Evolutionary conservation across 768 basidiomycete species (phyloP).

Genomic region (Suillus hirtellus): DNA sequence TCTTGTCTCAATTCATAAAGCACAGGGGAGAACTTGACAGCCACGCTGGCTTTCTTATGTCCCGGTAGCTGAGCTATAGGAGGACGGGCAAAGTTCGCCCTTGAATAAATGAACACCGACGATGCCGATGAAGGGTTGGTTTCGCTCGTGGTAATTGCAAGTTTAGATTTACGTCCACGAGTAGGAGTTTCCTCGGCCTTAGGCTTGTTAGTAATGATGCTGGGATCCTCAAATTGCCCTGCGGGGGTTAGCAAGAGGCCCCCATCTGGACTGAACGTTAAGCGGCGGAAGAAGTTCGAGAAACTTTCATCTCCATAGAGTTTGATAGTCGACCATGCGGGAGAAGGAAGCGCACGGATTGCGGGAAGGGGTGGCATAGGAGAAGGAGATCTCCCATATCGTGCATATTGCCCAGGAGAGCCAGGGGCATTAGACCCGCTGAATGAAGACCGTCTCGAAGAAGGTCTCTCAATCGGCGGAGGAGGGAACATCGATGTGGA

Average conservation of each 20-base stretch:
- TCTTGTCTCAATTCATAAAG: slow-evolving; percentile 85
- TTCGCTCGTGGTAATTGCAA: slow-evolving; percentile 34
- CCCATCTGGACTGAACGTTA: slow-evolving; percentile 95
- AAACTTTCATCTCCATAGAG: slow-evolving; percentile 95
- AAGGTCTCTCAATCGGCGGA: slow-evolving; percentile 58
- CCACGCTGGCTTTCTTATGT: slow-evolving; percentile 93
- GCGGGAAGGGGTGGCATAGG: slow-evolving; percentile 94
- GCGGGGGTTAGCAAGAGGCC: slow-evolving; percentile 92
- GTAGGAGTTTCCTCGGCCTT: slow-evolving; percentile 44
- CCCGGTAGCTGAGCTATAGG: slow-evolving; percentile 96
- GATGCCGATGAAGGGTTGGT: slow-evolving; percentile 43
- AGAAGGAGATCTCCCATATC: slow-evolving; percentile 82
- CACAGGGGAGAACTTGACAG: slow-evolving; percentile 90
- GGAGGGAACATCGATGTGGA: slow-evolving; percentile 47
- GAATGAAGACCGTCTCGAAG: slow-evolving; percentile 64
- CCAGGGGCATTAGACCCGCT: slow-evolving; percentile 80
- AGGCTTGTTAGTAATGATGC: slow-evolving; percentile 40
- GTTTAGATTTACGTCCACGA: slow-evolving; percentile 62
- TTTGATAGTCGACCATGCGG: slow-evolving; percentile 68
- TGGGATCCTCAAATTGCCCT: slow-evolving; percentile 94
- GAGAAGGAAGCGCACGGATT: slow-evolving; percentile 69
- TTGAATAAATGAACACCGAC: slow-evolving; percentile 92
- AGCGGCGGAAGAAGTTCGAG: slow-evolving; percentile 92
- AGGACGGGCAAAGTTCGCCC: slow-evolving; percentile 90
- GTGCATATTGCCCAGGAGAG: slow-evolving; percentile 57